Percentiles rank a stretch among this genome's conserved stretches.
phyloP scores from a whole-genome alignment of 495 filamentous ascomycete genomes.

The Oidiodendron maius region DNA sequence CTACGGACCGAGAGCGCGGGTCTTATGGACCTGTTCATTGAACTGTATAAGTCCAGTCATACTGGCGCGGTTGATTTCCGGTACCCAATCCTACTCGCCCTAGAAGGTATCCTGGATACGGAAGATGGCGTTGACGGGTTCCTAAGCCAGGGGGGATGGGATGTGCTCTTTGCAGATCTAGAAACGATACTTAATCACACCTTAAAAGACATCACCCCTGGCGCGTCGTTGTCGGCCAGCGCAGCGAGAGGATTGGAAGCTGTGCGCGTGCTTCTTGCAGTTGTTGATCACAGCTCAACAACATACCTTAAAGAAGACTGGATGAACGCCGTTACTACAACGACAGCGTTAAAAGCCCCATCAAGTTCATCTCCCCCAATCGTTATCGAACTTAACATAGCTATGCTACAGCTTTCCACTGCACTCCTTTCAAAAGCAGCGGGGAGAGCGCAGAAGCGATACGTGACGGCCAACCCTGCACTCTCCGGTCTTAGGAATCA shows the following conservation, averaged over 20 bases:
- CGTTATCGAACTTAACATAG: conserved; percentile 41
- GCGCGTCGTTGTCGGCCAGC: conserved; percentile 22
- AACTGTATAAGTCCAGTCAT: conserved; percentile 36
- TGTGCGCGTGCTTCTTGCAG: conserved; percentile 40
- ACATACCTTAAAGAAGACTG: conserved; percentile 37
- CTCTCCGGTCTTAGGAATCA: conserved; percentile 33
- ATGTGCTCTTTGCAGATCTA: conserved; percentile 38
- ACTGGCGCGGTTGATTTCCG: conserved; percentile 37
- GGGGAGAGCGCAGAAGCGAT: conserved; percentile 37
- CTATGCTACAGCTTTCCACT: conserved; percentile 43
- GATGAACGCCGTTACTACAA: conserved; percentile 36
- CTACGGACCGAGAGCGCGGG: conserved; percentile 47
- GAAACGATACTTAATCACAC: conserved; percentile 27
- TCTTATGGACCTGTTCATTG: conserved; percentile 51
- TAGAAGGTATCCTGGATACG: conserved; percentile 43
- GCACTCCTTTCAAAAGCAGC: conserved; percentile 39
- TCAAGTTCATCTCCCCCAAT: conserved; percentile 12
- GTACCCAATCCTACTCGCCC: conserved; percentile 43
- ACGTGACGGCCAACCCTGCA: conserved; percentile 32
- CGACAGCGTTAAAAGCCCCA: conserved; percentile 31
- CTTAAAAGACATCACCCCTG: not conserved
- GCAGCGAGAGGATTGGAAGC: conserved; percentile 43
- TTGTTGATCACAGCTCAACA: conserved; percentile 35
- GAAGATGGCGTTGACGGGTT: conserved; percentile 39
- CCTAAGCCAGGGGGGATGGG: conserved; percentile 41